Evolutionary conservation across 2,329 filamentous ascomycete genomes (phyloP), one percentile per base, ranked within the genome.

Genomic region (Pseudogymnoascus sp.): DNA sequence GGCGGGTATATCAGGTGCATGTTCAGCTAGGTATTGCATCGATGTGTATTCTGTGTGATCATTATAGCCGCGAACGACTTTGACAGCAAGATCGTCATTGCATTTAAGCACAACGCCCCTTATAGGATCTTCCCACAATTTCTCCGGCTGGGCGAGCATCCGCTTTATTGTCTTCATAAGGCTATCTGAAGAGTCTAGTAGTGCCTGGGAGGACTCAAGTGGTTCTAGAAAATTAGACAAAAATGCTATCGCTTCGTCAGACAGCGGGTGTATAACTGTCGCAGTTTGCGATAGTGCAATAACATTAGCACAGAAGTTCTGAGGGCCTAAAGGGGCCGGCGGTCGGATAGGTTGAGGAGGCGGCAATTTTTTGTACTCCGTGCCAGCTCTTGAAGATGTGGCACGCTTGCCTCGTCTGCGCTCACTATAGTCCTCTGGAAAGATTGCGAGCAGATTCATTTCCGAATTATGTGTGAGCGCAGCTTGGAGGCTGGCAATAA

Each of bases 41-140:
- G 60, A 62, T 5, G 64, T 63, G 43, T 67, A 67, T 43, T 67
- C 65, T 4, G 64, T 66, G 25, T 64, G 65, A 43, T 65, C 41
- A 14, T 57, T n/a, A 45, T 64, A 64, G 6, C 60, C 64, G 10
- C 37, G 6, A 19, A 67, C 51, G 23, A 67, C 61, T 60, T 67
- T 67, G 21, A 61, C 66, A 19, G 19, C 36, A 41, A 66, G 41
- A 10, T 63, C 21, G 2, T 60, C 60, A 57, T 63, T 67, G 48
- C 62, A 66, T n/a, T 63, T 65, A 8, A 67, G 62, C 23, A 67
- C 65, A n/a, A 57, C 51, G 23, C 64, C 64, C 25, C 57, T 62
- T 34, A 34, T 19, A 7, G 28, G 19, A 45, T 13, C 13, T 62
- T 67, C 60, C 64, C 64, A 67, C 34, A 67, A 21, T 41, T 43